Evolutionary conservation across 2,329 filamentous ascomycete species (phyloP).

Genomic region (Metarhizium sp.): DNA sequence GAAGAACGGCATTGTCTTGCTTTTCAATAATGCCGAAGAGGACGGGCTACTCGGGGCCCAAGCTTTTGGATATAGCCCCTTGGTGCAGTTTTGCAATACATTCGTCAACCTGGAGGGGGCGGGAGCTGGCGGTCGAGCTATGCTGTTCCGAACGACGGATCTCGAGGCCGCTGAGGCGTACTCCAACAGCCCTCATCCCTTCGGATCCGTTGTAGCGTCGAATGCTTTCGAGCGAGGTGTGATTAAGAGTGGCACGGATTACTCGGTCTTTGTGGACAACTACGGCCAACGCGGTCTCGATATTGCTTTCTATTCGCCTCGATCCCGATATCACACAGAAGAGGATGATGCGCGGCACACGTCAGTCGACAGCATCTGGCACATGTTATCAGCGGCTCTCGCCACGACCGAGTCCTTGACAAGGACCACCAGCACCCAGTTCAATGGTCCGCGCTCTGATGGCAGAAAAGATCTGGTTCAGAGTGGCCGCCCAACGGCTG

Average conservation of each 20-base stretch:
- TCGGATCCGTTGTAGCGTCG: constrained; percentile 70
- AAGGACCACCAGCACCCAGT: constrained; percentile 54
- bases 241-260: constrained; percentile 83
- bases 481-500: constrained; percentile 56
- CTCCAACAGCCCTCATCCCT: constrained; percentile 60
- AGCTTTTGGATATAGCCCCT: constrained; percentile 74
- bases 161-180: constrained; percentile 78
- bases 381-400: constrained; percentile 84
- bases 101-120: constrained; percentile 95
- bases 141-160: constrained; percentile 82
- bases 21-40: constrained; percentile 95
- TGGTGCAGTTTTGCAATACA: constrained; percentile 71
- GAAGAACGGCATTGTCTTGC: constrained; percentile 67
- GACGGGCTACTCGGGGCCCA: constrained; percentile 82
- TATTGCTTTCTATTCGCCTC: constrained; percentile 81
- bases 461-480: constrained; percentile 50
- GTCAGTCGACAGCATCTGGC: constrained; percentile 66
- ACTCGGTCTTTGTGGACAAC: constrained; percentile 67
- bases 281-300: constrained; percentile 83
- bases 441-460: constrained; percentile 49
- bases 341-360: constrained; percentile 80
- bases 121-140: constrained; percentile 80
- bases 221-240: constrained; percentile 76
- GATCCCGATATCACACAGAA: constrained; percentile 82
- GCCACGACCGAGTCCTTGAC: constrained; percentile 65